Evolutionary conservation across 2,329 filamentous ascomycete species (phyloP), one percentile per base, ranked within the genome.

Genomic region (Diplodia corticola): DNA sequence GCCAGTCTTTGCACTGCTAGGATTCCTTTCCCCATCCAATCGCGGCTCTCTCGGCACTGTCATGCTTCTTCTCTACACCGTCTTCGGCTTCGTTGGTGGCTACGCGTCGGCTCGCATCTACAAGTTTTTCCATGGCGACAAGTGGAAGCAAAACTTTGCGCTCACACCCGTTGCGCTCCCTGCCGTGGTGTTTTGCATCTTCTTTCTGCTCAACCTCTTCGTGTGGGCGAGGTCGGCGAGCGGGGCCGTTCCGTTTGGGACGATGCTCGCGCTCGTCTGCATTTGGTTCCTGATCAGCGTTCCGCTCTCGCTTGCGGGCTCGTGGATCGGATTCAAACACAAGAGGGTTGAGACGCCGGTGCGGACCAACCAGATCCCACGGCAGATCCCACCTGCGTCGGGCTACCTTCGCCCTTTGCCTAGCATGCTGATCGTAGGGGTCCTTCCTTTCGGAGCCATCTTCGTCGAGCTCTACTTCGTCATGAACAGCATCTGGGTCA

Each of bases 391-490:
- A 12, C 92, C 91, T 0, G 86, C 88, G 54, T 88, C 86, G 2
- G 92, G 90, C 9, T 97, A 96, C 73, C 88, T 98, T 57, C 89
- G 90, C 68, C 91, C 92, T 0, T 81, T 97, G 7, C 95, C 95
- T 1, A 96, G 91, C 70, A 94, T 97, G 86, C 85, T 97, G 17
- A 85, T 98, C 24, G 94, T 96, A 26, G 95, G 95, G 63, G 89
- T 98, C 60, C 84, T 98, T 28, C 95, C 95, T 0, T 99, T 99
- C 73, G 93, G 91, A 54, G 94, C 95, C 69, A 98, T 99, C 76
- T 97, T 98, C 71, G 93, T 98, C 54, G 95, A 99, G 81, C 88
- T 99, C 2, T 98, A 97, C 85, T 98, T 98, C 80, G 97, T 99
- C 82, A 96, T 99, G 92, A 96, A 90, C 80, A 96, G 92, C 28